These are phyloP conservation scores for Fusarium hainanense DNA, from an alignment of 2,329 filamentous ascomycete species.

Conservation along the genomic window DNA sequence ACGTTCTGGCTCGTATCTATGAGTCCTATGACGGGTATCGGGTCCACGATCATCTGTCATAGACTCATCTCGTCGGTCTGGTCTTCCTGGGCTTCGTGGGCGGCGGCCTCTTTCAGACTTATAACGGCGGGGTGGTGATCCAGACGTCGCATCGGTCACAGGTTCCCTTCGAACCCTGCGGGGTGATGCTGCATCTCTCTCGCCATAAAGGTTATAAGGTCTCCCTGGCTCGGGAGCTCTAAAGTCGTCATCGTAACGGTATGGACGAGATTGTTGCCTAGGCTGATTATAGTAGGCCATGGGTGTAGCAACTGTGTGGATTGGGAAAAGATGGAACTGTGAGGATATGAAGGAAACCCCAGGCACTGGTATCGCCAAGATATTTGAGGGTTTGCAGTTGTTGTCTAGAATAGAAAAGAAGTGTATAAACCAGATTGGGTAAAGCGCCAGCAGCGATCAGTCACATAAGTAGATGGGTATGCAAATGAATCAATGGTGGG, in stretches of 20 bases:
- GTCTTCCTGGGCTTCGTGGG: constrained; percentile 31
- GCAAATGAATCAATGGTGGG: constrained; percentile 16
- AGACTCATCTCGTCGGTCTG: constrained; percentile 33
- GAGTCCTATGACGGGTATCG: constrained; percentile 11
- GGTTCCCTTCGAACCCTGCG: constrained; percentile 23
- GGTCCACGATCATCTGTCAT: constrained; percentile 12
- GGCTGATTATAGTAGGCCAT: constrained; percentile 45
- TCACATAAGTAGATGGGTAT: not conserved
- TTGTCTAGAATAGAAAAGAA: constrained; percentile 3
- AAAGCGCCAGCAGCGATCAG: constrained; percentile 1
- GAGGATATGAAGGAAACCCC: not conserved
- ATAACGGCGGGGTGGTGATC: constrained; percentile 39
- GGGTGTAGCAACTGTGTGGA: not conserved
- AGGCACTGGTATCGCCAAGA: not conserved
- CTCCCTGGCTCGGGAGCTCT: constrained; percentile 34
- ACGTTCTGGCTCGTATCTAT: constrained; percentile 30
- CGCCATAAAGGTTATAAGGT: constrained; percentile 38
- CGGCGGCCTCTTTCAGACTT: constrained; percentile 41
- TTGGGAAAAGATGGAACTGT: not conserved
- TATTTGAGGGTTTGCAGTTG: not conserved
- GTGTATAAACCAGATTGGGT: constrained; percentile 2
- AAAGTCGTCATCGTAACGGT: constrained; percentile 44
- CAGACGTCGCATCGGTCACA: constrained; percentile 12
- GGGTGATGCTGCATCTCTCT: constrained; percentile 18
- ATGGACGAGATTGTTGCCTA: constrained; percentile 39